Evolutionary conservation across 1,139 yeast genomes (phyloP), one percentile per base, ranked within the genome.

Genomic region (Saccharomyces pastorianus): DNA sequence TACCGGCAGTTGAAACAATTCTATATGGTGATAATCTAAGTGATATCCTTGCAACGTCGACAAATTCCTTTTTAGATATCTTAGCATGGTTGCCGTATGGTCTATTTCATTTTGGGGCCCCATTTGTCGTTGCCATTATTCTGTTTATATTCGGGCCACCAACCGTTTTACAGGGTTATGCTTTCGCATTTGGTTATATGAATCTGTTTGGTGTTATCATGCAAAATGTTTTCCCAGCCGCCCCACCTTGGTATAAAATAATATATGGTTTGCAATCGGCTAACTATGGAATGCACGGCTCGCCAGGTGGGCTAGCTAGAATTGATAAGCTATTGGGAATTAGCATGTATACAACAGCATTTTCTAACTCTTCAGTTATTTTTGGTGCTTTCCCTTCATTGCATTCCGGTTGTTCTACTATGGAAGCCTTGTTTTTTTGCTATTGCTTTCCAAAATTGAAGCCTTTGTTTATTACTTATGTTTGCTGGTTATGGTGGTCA

Each of bases 361-460:
- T 93, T 68, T 73, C 76, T 5, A 91, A 88, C 59, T 87, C 96
- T 4, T 97, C 99, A 2, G 86, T 91, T 56, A 91, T 93, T 46
- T 93, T 93, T 73, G 99, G 99, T 48, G 99, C 99, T 0, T 90
- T 93, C 75, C 99, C 99, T 3, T 90, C 96, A 2, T 77, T 93
- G 64, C 99, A 91, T 67, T 85, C 96, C 4, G 98, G 95, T 25
- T 87, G 91, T 69, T 90, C 97, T 4, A 86, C 90, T 3, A 88
- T 91, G 89, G 96, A 90, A 69, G 96, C 93, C 5, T 75, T 90
- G 59, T 91, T 91, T 69, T 76, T 91, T 63, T 76, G 85, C 47
- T 89, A 89, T 76, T 74, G 89, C 57, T 90, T 91, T 69, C 98
- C 98, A 26, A 77, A 73, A 53, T 76, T 74, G 56, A 77, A 81